Evolutionary conservation across 176 grass and related monocot genomes (phyloP).

Genomic region (Musa acuminata): DNA sequence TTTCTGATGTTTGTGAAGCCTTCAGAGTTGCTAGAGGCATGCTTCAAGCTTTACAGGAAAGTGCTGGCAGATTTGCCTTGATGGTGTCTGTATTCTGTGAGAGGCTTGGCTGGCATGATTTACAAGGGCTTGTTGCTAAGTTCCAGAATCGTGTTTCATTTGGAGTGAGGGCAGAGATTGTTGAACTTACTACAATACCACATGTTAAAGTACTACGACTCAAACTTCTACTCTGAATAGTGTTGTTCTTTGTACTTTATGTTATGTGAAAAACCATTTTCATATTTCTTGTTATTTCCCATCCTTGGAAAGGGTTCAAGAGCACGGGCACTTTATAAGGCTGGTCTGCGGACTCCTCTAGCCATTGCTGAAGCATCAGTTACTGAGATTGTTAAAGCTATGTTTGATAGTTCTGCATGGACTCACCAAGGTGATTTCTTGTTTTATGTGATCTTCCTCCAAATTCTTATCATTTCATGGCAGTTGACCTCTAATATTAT

Average conservation of each 20-base stretch:
- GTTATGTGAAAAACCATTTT: background rate
- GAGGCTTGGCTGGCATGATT: slow-evolving; percentile 91
- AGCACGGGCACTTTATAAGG: slow-evolving; percentile 85
- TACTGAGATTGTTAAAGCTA: slow-evolving; percentile 74
- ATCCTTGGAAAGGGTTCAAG: slow-evolving; percentile 52
- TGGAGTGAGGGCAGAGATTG: slow-evolving; percentile 95
- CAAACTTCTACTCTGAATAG: background rate
- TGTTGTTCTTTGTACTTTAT: background rate
- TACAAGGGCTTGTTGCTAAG: slow-evolving; percentile 84
- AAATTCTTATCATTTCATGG: background rate
- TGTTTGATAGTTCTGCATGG: slow-evolving; percentile 75
- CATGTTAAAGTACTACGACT: slow-evolving; percentile 65
- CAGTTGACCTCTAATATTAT: slow-evolving; percentile 3
- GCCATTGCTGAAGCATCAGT: slow-evolving; percentile 88
- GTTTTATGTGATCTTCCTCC: slow-evolving; percentile 1
- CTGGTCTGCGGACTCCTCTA: slow-evolving; percentile 61
- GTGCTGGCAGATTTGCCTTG: slow-evolving; percentile 91
- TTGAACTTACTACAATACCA: slow-evolving; percentile 77
- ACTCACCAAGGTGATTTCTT: slow-evolving; percentile 46
- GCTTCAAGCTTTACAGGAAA: slow-evolving; percentile 89
- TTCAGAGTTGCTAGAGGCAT: slow-evolving; percentile 94
- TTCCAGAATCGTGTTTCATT: slow-evolving; percentile 96
- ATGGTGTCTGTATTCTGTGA: slow-evolving; percentile 97
- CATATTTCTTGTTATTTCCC: slow-evolving; percentile 9
- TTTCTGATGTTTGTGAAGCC: slow-evolving; percentile 84